These are phyloP conservation scores for Penicillium concentricum DNA, from an alignment of 2,329 filamentous ascomycete species.

Conservation along the genomic window DNA sequence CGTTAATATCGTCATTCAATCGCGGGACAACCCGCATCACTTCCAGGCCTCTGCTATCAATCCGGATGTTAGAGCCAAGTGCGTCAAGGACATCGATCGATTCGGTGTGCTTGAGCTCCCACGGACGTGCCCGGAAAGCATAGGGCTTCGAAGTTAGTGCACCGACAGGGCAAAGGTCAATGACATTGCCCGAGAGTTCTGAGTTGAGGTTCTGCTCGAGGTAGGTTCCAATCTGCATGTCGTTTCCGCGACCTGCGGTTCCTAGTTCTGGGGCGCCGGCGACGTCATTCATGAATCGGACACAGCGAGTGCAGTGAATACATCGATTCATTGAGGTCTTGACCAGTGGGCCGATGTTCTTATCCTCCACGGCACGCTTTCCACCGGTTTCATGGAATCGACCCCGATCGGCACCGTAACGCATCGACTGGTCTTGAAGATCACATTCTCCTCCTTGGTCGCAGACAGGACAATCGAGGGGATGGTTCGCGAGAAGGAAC, in stretches of 20 bases:
- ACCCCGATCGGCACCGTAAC: conserved; percentile 92
- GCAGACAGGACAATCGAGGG: conserved; percentile 94
- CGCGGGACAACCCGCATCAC: conserved; percentile 93
- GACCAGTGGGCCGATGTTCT: conserved; percentile 96
- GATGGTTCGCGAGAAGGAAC: conserved; percentile 94
- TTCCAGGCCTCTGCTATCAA: conserved; percentile 89
- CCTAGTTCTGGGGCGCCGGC: conserved; percentile 94
- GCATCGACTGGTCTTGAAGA: conserved; percentile 98
- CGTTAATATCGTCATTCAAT: conserved; percentile 96
- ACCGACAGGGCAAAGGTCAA: conserved; percentile 96
- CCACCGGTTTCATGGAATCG: conserved; percentile 94
- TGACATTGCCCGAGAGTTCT: conserved; percentile 94
- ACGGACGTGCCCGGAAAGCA: conserved; percentile 92
- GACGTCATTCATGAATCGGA: conserved; percentile 96
- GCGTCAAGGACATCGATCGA: conserved; percentile 92
- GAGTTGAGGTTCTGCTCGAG: conserved; percentile 91
- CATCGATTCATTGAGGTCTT: conserved; percentile 99
- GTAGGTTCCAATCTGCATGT: conserved; percentile 97
- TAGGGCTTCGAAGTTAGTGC: conserved; percentile 97
- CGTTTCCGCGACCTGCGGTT: conserved; percentile 91
- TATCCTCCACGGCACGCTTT: conserved; percentile 98
- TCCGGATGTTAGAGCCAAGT: conserved; percentile 88
- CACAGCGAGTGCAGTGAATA: conserved; percentile 97
- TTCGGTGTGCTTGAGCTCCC: conserved; percentile 96
- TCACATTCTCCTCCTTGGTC: conserved; percentile 99